Base-by-base conservation (phyloP, 2,329 filamentous ascomycete genomes). In the Penicillium verrucosum region DNA sequence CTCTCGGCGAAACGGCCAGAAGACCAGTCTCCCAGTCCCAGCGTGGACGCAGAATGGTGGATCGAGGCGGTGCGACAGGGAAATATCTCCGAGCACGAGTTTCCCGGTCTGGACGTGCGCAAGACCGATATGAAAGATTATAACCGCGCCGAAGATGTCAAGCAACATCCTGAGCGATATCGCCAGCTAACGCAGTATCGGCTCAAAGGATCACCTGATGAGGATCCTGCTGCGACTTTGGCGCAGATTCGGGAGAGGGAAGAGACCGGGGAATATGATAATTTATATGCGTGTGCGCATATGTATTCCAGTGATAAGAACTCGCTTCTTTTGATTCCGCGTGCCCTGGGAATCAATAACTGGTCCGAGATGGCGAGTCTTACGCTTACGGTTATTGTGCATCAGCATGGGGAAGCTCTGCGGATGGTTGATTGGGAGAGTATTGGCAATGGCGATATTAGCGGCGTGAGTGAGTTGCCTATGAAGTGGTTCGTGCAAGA, bases 221-320 rank as follows among this genome's bases (percentile, higher is more conserved):
- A 70, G 60, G 66, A 70, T 34, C n/a, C 42, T 14, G 41, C 21
- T 12, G 57, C 43, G 9, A 51, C 27, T 7, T 37, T 63, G 60
- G 27, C 58, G 7, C 54, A 61, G 23, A 64, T 66, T 29, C 62
- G 48, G 25, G 58, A 61, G 27, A 68, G 57, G 34, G 72, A 73
- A 16, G 54, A 64, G 50, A 70, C 50, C 14, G 76, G 65, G 57
- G 72, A 67, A 58, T 73, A 67, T 48, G 76, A 81, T 32, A 85
- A 85, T 60, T 67, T 85, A 18, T 82, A 85, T 60, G 78, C 81
- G 1, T 82, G 80, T 61, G 82, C 81, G 3, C 83, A 85, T 66
- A 71, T 84, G 42, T 85, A 83, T 63, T 79, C 82, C 0, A 81
- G 79, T 34, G 83, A 85, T 61, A 77, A 79, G 25, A 85, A 85